phyloP scores from a whole-genome alignment of 192 early-diverging fungal genomes.

The Coemansia sp. region DNA sequence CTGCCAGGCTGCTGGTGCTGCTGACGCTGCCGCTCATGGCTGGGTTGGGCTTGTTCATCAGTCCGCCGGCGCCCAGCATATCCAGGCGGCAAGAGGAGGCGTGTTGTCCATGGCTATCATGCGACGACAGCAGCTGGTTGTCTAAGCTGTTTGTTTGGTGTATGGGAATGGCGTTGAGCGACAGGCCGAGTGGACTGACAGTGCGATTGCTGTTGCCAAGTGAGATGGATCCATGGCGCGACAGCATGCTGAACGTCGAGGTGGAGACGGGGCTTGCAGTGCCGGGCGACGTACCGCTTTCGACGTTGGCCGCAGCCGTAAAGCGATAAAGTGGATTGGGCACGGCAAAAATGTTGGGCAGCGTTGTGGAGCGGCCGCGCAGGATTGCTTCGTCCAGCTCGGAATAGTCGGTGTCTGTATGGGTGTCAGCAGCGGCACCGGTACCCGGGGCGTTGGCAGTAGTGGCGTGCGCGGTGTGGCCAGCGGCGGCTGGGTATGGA shows the following conservation, averaged over 20 bases:
- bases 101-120: conserved; percentile 9
- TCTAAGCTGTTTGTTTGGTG: conserved; percentile 46
- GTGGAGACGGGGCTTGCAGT: conserved; percentile 31
- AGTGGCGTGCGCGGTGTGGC: no score
- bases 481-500: conserved; percentile 3
- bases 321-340: conserved; percentile 34
- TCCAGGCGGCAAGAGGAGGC: conserved; percentile 10
- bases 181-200: conserved; percentile 40
- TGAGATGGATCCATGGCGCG: conserved; percentile 45
- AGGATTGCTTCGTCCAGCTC: conserved; percentile 53
- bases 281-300: conserved; percentile 11
- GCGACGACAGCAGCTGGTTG: conserved; percentile 23
- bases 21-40: conserved; percentile 23
- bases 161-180: conserved; percentile 32
- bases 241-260: conserved; percentile 36
- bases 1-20: conserved; percentile 16
- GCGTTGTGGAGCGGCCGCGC: conserved; percentile 46
- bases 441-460: neutral
- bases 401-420: conserved; percentile 33
- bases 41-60: conserved; percentile 3
- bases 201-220: conserved; percentile 37
- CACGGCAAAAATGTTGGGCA: conserved; percentile 42
- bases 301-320: conserved; percentile 10
- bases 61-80: neutral
- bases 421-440: neutral